These are phyloP conservation scores for Umbelopsis sp. DNA, from an alignment of 192 early-diverging fungal species.

Conservation along the genomic window DNA sequence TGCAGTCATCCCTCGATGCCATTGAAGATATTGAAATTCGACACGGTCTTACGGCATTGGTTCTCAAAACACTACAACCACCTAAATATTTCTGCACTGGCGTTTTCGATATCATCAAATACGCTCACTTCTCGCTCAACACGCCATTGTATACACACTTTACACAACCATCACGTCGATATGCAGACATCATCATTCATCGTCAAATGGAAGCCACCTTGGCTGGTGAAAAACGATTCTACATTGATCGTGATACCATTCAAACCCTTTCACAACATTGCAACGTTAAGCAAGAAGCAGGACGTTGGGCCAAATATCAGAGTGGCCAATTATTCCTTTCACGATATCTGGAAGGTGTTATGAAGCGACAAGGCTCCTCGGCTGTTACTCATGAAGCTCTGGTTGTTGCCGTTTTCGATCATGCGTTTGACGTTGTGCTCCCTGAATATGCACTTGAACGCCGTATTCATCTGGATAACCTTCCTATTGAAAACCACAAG, in stretches of 20 bases:
- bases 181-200: conserved; percentile 97
- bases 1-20: conserved; percentile 61
- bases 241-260: conserved; percentile 53
- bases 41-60: conserved; percentile 77
- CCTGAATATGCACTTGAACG: conserved; percentile 74
- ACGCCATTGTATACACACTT: conserved; percentile 96
- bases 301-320: conserved; percentile 73
- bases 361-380: conserved; percentile 29
- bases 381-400: conserved; percentile 57
- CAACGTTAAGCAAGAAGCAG: conserved; percentile 74
- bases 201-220: conserved; percentile 76
- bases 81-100: conserved; percentile 98
- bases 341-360: conserved; percentile 54
- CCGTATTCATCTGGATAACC: conserved; percentile 54
- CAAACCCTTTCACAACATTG: conserved; percentile 69
- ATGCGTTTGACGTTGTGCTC: conserved; percentile 75
- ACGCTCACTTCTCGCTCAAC: conserved; percentile 90
- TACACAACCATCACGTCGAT: conserved; percentile 95
- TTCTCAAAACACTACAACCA: conserved; percentile 91
- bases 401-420: conserved; percentile 63
- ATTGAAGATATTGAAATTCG: conserved; percentile 57
- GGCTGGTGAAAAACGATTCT: conserved; percentile 50
- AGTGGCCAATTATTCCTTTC: conserved; percentile 66
- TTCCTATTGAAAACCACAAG: conserved; percentile 45
- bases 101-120: conserved; percentile 70